These are phyloP conservation scores for Helenozyma baotianmanensis DNA, from an alignment of 805 yeast species.

Conservation along the genomic window DNA sequence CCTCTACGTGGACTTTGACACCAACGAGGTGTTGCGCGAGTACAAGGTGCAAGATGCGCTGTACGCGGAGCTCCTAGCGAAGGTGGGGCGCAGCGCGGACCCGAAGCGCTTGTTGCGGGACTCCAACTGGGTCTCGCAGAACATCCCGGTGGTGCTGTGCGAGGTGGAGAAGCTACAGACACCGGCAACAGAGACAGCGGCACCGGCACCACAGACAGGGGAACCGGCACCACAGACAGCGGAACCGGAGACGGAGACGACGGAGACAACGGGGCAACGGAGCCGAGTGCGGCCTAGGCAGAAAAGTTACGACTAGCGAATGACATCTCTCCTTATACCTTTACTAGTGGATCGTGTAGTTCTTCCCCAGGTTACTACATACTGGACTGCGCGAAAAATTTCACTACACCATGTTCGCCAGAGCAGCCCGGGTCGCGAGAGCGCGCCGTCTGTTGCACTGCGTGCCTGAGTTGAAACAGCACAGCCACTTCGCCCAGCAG, in stretches of 20 bases:
- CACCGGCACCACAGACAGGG: no score
- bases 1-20: conserved; percentile 70
- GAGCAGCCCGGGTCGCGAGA: conserved; percentile 1
- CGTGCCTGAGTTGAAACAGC: conserved; percentile 53
- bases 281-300: no score
- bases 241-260: no score
- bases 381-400: conserved; percentile 1
- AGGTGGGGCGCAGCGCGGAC: conserved; percentile 26
- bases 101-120: conserved; percentile 61
- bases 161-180: conserved; percentile 11
- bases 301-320: not conserved
- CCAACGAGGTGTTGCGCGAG: conserved; percentile 65
- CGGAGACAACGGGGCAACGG: no score
- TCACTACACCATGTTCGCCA: conserved; percentile 4
- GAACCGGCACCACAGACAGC: no score
- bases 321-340: conserved; percentile 1
- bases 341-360: conserved; percentile 1
- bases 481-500: conserved; percentile 29
- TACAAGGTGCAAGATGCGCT: conserved; percentile 54
- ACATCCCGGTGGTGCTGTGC: conserved; percentile 44
- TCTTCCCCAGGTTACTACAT: no score
- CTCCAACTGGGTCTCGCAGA: conserved; percentile 63
- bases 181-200: no score
- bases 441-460: conserved; percentile 48
- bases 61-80: conserved; percentile 28